Percentiles rank a stretch among this genome's conserved stretches.
These are phyloP conservation scores for Pseudozyma pruni DNA, from an alignment of 1,284 basidiomycete species.

Conservation along the genomic window DNA sequence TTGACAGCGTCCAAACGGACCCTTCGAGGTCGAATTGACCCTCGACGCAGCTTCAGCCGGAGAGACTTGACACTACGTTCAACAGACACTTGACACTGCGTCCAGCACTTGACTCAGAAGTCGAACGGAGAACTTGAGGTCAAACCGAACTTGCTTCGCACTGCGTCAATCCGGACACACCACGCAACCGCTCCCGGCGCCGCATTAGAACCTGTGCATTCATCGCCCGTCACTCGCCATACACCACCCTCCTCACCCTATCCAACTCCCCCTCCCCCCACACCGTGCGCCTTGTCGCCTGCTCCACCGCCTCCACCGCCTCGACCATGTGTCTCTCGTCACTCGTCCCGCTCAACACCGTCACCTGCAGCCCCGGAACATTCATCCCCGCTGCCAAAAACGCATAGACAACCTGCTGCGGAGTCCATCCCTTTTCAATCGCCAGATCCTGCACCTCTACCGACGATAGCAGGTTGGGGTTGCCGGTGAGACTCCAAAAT, in stretches of 20 bases:
- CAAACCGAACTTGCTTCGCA: background rate
- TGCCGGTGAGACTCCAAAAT: constrained; percentile 66
- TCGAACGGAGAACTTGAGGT: no score
- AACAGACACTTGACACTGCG: no score
- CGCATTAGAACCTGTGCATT: no score
- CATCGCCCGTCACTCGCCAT: constrained; percentile 51
- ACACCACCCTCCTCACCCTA: constrained; percentile 51
- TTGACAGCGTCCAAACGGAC: no score
- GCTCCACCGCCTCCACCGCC: constrained; percentile 49
- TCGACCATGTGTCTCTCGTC: constrained; percentile 58
- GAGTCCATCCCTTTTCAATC: constrained; percentile 38
- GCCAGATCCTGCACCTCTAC: constrained; percentile 46
- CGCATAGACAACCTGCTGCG: constrained; percentile 58
- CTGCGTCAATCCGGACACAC: background rate
- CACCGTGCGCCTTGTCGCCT: constrained; percentile 6
- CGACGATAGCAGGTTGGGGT: constrained; percentile 47
- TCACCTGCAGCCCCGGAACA: constrained; percentile 46
- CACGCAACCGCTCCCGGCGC: background rate
- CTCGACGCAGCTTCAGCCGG: no score
- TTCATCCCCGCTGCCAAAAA: constrained; percentile 57
- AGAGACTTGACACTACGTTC: no score
- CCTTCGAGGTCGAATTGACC: no score
- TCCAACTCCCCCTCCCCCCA: constrained; percentile 46
- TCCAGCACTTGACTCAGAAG: no score
- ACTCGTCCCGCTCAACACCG: constrained; percentile 58